Percentiles rank a stretch among this genome's conserved stretches.
Evolutionary conservation across 2,329 filamentous ascomycete species (phyloP).

Genomic region (Botrytis squamosa): DNA sequence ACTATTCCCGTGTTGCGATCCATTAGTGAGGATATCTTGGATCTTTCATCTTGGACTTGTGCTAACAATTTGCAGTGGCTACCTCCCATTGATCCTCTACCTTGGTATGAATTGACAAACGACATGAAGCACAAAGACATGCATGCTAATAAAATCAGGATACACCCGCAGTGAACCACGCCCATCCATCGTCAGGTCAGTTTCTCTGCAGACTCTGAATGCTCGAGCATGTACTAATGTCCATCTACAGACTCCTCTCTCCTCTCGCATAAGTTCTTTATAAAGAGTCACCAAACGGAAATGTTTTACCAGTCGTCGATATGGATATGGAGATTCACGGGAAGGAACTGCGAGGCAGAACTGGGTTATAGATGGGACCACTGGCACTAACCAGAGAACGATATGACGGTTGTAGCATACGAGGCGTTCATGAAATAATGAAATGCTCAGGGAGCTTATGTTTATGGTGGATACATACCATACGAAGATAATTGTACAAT

Average conservation of each 20-base stretch:
- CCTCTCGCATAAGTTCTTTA: conserved; percentile 55
- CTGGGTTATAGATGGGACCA: background rate
- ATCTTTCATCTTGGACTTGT: background rate
- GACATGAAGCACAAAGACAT: conserved; percentile 1
- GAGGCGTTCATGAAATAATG: conserved; percentile 33
- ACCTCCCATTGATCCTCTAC: conserved; percentile 94
- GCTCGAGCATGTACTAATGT: conserved; percentile 23
- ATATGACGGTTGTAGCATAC: conserved; percentile 31
- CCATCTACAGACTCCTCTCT: conserved; percentile 55
- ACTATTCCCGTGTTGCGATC: conserved; percentile 87
- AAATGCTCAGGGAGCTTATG: conserved; percentile 20
- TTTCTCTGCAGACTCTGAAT: conserved; percentile 24
- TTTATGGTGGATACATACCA: conserved; percentile 24
- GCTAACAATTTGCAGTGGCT: conserved; percentile 66
- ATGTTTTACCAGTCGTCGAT: conserved; percentile 4
- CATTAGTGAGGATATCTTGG: conserved; percentile 72
- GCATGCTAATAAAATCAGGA: conserved; percentile 51
- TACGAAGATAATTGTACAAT: conserved; percentile 36
- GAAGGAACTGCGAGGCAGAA: background rate
- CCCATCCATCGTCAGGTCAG: conserved; percentile 72
- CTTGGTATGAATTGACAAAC: conserved; percentile 62
- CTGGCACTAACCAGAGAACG: background rate
- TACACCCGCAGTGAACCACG: conserved; percentile 93
- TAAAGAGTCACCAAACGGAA: conserved; percentile 6
- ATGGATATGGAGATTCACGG: background rate